phyloP scores from a whole-genome alignment of 106 monocot genomes.

The Triglochin maritima region DNA sequence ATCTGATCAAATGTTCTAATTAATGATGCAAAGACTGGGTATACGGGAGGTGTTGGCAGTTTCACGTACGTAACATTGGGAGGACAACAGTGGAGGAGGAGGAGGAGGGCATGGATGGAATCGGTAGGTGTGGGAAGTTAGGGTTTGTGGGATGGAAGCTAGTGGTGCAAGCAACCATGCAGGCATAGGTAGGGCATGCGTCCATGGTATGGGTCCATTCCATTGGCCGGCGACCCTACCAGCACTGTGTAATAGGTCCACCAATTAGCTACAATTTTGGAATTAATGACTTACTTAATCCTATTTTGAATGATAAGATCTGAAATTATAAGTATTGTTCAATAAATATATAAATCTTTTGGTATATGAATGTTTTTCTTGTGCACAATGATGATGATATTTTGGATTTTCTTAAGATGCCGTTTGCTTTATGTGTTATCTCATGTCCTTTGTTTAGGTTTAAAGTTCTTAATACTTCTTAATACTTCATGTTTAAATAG shows the following conservation, averaged over 20 bases:
- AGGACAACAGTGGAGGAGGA: neutral
- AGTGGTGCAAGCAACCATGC: neutral
- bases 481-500: no score
- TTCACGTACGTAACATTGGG: neutral
- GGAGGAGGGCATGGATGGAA: neutral
- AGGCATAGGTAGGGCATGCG: neutral
- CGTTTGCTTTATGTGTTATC: no score
- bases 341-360: no score
- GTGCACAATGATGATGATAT: no score
- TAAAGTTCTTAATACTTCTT: no score
- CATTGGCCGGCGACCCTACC: slow-evolving; percentile 7
- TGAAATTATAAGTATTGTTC: no score
- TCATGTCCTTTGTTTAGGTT: no score
- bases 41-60: neutral
- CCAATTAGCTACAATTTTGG: neutral
- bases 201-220: neutral
- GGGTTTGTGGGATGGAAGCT: neutral
- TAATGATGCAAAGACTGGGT: no score
- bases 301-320: neutral
- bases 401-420: no score
- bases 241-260: neutral
- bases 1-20: no score
- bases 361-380: no score
- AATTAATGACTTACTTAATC: neutral
- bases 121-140: neutral